Evolutionary conservation across 371 early-diverging fungal genomes (phyloP), one percentile per base, ranked within the genome.

Genomic region (Mortierella sp.): DNA sequence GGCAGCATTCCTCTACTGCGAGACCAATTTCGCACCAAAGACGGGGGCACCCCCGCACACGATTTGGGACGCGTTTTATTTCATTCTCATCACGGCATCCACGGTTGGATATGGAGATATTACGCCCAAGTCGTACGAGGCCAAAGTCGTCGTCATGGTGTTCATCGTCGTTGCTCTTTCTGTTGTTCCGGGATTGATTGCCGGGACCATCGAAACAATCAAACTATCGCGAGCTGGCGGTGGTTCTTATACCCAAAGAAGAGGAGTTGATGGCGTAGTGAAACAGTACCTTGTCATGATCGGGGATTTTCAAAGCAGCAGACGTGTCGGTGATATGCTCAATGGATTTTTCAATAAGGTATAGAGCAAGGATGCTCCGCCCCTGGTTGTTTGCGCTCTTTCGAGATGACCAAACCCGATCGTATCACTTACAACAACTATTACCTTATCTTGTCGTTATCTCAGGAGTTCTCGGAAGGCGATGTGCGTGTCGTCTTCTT

Each of bases 71-170:
- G 84, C 86, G 19, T 78, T 82, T n/a, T 89, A 89, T 59, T 83
- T 87, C 49, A 87, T 86, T 26, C 82, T 90, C 67, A 87, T 89
- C 27, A 91, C 89, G 1, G 72, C 90, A 8, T 87, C 91, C 0
- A 94, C 94, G 0, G 94, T 94, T 12, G 94, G 94, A 1, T 94
- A 92, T 64, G 94, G 94, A 34, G 94, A 94, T 65, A 88, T 94
- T 27, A 88, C 90, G 0, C 87, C 93, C 3, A 78, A 83, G 31
- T 84, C 91, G 0, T 72, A 81, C 7, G 85, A 82, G 4, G 89
- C 88, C 42, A 80, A 87, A 53, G n/a, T 89, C 3, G 89, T 91
- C 12, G 85, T 92, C 70, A 86, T 94, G 78, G 8, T 87, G 4
- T 62, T 92, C 26, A 93, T 94, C 61, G 74, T 91, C 27, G 82